A percentile compares a stretch with the other conserved stretches of the same genome.
Conservation (phyloP, 169 alveolate species). For the Plasmodium blacklocki region DNA sequence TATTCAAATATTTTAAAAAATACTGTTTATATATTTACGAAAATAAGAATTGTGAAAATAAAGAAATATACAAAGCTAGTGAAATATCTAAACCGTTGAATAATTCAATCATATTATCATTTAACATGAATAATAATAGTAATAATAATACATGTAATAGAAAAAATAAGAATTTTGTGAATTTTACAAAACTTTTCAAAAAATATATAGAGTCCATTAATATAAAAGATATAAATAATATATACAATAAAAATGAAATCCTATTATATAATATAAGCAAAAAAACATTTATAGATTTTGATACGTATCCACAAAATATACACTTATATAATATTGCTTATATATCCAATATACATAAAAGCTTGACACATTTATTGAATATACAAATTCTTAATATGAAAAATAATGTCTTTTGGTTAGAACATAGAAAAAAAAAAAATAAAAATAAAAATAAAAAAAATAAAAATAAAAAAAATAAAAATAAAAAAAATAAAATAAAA, state of each 20-base stretch:
- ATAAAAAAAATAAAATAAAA: neutral
- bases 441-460: neutral
- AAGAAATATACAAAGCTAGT: neutral
- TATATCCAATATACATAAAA: constrained; percentile 41
- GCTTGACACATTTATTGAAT: constrained; percentile 32
- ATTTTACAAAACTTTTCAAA: neutral
- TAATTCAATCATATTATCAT: constrained; percentile 10
- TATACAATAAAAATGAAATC: constrained; percentile 43
- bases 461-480: constrained; percentile 1
- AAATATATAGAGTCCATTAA: too few species aligned
- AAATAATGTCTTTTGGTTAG: constrained; percentile 52
- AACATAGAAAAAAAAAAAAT: too few species aligned
- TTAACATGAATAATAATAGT: constrained; percentile 3
- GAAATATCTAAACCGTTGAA: constrained; percentile 2
- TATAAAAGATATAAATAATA: neutral
- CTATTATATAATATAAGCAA: constrained; percentile 59
- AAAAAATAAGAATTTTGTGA: constrained; percentile 20
- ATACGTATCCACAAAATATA: constrained; percentile 64
- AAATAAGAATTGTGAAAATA: neutral
- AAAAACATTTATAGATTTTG: constrained; percentile 73
- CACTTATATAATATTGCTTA: constrained; percentile 66
- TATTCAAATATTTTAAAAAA: constrained; percentile 55
- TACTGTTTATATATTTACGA: constrained; percentile 42
- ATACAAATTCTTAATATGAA: constrained; percentile 40
- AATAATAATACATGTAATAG: constrained; percentile 9